A percentile compares a stretch with the other conserved stretches of the same genome.
Evolutionary conservation across 1,284 basidiomycete species (phyloP).

Genomic region (Leucocoprinus gongylophorus): DNA sequence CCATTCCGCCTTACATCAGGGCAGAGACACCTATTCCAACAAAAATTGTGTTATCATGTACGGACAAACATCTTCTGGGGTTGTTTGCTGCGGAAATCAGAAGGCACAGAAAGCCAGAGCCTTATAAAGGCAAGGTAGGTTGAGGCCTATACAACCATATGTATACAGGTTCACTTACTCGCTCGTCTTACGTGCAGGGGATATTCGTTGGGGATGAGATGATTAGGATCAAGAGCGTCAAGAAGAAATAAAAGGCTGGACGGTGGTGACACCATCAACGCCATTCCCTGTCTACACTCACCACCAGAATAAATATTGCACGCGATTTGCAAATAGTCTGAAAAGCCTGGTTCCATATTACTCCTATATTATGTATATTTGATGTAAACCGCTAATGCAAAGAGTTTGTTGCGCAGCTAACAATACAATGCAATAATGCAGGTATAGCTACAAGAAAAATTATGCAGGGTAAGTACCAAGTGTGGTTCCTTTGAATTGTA

Average conservation of each 20-base stretch:
- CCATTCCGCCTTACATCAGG: constrained; percentile 76
- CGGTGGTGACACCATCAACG: neutral
- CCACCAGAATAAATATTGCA: neutral
- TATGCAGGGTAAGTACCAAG: neutral
- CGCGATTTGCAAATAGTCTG: neutral
- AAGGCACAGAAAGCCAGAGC: constrained; percentile 85
- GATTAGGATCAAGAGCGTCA: constrained; percentile 84
- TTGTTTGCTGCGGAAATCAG: constrained; percentile 86
- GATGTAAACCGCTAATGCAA: constrained; percentile 10
- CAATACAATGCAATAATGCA: constrained; percentile 11
- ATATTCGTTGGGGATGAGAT: constrained; percentile 89
- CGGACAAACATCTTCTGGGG: constrained; percentile 75
- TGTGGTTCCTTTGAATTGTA: neutral
- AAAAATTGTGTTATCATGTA: constrained; percentile 62
- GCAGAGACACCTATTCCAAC: constrained; percentile 66
- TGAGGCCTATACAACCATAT: constrained; percentile 8
- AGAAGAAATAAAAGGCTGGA: constrained; percentile 77
- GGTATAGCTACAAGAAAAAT: constrained; percentile 10
- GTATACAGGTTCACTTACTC: constrained; percentile 2
- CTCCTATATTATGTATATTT: constrained; percentile 2
- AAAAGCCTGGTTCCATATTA: constrained; percentile 1
- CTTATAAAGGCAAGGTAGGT: constrained; percentile 93
- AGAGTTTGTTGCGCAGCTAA: constrained; percentile 4
- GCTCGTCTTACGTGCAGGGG: constrained; percentile 45
- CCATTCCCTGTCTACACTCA: neutral